phyloP scores from a whole-genome alignment of 75 land plant genomes.

The Cryptomeria japonica region DNA sequence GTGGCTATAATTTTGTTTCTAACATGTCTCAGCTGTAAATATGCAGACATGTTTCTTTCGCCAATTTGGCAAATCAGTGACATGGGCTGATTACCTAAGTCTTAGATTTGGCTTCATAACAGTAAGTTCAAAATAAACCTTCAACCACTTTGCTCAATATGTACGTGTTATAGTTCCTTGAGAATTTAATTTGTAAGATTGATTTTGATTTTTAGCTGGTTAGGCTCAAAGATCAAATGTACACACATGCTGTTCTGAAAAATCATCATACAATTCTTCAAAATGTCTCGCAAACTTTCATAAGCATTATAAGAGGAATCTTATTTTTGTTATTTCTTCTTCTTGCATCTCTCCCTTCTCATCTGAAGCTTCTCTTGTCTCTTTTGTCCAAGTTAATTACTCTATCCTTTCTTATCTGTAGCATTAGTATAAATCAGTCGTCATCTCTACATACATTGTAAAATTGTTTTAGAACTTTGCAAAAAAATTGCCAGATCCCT shows the following conservation, averaged over 20 bases:
- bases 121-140: slow-evolving; percentile 28
- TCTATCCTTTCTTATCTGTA: background rate
- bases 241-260: background rate
- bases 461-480: background rate
- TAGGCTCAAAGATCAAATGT: background rate
- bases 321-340: background rate
- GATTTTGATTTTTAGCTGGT: background rate
- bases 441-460: background rate
- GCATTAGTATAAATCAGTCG: background rate
- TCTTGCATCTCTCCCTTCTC: background rate
- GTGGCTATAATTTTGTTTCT: background rate
- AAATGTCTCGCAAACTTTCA: background rate
- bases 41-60: slow-evolving; percentile 82
- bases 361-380: background rate
- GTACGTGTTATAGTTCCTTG: background rate
- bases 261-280: background rate
- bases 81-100: slow-evolving; percentile 74
- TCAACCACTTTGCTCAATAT: slow-evolving; percentile 2
- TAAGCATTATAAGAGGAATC: background rate
- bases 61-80: slow-evolving; percentile 83
- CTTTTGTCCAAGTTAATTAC: background rate
- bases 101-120: slow-evolving; percentile 76
- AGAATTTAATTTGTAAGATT: background rate
- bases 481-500: background rate
- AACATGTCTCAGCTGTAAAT: background rate